A percentile compares a stretch with the other conserved stretches of the same genome.
Evolutionary conservation across 768 basidiomycete species (phyloP).

Genomic region (Rhodotorula paludigena): DNA sequence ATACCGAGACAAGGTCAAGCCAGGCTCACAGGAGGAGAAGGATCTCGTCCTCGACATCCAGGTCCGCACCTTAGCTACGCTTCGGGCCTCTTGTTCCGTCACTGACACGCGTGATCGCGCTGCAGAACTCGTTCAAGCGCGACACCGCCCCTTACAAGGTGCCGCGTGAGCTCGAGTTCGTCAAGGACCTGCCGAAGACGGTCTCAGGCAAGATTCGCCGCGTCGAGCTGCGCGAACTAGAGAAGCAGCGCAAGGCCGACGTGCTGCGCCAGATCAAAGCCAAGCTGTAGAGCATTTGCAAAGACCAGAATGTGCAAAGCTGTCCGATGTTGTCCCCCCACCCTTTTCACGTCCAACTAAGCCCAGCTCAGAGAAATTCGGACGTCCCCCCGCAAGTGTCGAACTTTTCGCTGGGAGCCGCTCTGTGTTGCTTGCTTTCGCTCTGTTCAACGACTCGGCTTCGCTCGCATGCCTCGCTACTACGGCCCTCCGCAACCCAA

Average conservation of each 20-base stretch:
- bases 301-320: not conserved
- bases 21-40: slow-evolving; percentile 2
- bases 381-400: no score
- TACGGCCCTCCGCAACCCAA: no score
- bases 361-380: no score
- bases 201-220: slow-evolving; percentile 35
- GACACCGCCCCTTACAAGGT: slow-evolving; percentile 34
- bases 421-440: no score
- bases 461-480: no score
- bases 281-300: slow-evolving; percentile 9
- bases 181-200: slow-evolving; percentile 30
- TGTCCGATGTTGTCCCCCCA: no score
- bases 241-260: slow-evolving; percentile 32
- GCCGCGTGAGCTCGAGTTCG: slow-evolving; percentile 27
- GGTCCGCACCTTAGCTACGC: not conserved
- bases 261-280: slow-evolving; percentile 17
- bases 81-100: no score
- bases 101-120: not conserved
- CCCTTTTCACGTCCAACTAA: no score
- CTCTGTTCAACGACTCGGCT: no score
- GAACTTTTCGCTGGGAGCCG: no score
- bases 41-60: slow-evolving; percentile 24
- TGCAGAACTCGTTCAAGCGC: slow-evolving; percentile 18
- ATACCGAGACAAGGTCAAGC: slow-evolving; percentile 8
- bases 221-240: slow-evolving; percentile 28